Base-by-base conservation (phyloP, 305 asterid species). In the Withania somnifera region DNA sequence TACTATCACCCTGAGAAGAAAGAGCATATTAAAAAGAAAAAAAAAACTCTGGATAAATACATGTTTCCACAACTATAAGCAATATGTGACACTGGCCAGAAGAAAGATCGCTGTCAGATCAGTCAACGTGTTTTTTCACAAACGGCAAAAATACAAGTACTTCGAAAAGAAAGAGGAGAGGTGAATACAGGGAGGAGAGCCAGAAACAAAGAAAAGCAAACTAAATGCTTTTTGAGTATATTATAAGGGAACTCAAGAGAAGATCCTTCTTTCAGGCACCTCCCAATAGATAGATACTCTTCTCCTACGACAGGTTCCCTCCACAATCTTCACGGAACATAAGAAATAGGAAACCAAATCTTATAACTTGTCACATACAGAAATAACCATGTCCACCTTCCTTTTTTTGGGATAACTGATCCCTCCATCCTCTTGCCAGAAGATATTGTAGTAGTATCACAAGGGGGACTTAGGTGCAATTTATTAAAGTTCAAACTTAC, bases 1-100 rank as follows among this genome's bases (percentile, higher is more conserved):
- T 90, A 87, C 99, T 96, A 85, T 92, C 92, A 86, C 99, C 99
- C 98, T 94, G 86, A 81, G 84, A 76, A 38, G 53, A 64, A 63
- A 80, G 67, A 81, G 38, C 54, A 38, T 19, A 28, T 63, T 11
- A 32, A 47, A 63, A 77, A 52, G 57, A 32, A 11, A 54, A 10
- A 36, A 2, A 36, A 36, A 36, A 4, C 63, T 30, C 63, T 64
- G 51, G 50, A 50, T 8, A 75, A 50, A 51, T 50, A 50, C 80
- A 50, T 15, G 42, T 10, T 75, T 26, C 57, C 7, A 17, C 36
- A 50, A 75, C 47, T 51, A 28, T 75, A 75, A 47, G 80, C 63
- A 50, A 28, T 17, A 75, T 28, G 32, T 15, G 63, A 28, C 63
- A 71, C 22, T 45, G 26, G 15, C 61, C 61, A 50, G 40, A 24